Evolutionary conservation across 768 basidiomycete species (phyloP).

Genomic region (Coprinopsis cinerea): DNA sequence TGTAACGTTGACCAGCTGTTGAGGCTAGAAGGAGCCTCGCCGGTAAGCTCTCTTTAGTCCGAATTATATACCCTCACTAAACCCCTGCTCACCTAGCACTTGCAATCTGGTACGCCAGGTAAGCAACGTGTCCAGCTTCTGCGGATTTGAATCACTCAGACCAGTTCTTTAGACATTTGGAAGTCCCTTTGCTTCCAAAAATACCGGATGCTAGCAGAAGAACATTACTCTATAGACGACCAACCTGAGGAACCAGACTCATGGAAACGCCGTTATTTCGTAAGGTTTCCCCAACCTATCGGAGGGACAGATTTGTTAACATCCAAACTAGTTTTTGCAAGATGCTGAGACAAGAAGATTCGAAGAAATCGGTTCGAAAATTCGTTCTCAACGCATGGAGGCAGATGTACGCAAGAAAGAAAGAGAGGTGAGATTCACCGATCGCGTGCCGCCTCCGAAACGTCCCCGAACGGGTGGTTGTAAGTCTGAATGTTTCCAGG

Average conservation of each 20-base stretch:
- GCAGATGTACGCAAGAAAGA: slow-evolving; percentile 73
- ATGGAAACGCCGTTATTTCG: slow-evolving; percentile 69
- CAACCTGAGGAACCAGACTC: slow-evolving; percentile 43
- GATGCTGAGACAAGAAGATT: slow-evolving; percentile 58
- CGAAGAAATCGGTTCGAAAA: slow-evolving; percentile 53
- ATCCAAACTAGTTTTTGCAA: slow-evolving; percentile 38
- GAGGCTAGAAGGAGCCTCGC: slow-evolving; percentile 62
- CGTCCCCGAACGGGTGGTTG: slow-evolving; percentile 49
- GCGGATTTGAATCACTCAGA: slow-evolving; percentile 1
- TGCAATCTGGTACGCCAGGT: slow-evolving; percentile 54
- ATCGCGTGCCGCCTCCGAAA: slow-evolving; percentile 61
- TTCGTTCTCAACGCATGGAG: slow-evolving; percentile 63
- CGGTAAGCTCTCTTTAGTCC: slow-evolving; percentile 38
- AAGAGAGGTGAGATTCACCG: slow-evolving; percentile 70
- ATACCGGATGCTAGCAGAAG: slow-evolving; percentile 45
- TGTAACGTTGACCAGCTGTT: slow-evolving; percentile 68
- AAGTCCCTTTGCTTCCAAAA: slow-evolving; percentile 54
- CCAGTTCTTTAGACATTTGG: slow-evolving; percentile 52
- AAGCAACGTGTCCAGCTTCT: slow-evolving; percentile 15
- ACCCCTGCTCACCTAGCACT: slow-evolving; percentile 33
- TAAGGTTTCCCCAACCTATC: slow-evolving; percentile 28
- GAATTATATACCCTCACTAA: background rate
- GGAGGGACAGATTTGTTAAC: slow-evolving; percentile 9
- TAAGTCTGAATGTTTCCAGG: slow-evolving; percentile 26
- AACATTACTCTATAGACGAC: slow-evolving; percentile 36